Evolutionary conservation across 257 asterid species (phyloP), one percentile per base, ranked within the genome.

Genomic region (Solanum ahanhuiri): DNA sequence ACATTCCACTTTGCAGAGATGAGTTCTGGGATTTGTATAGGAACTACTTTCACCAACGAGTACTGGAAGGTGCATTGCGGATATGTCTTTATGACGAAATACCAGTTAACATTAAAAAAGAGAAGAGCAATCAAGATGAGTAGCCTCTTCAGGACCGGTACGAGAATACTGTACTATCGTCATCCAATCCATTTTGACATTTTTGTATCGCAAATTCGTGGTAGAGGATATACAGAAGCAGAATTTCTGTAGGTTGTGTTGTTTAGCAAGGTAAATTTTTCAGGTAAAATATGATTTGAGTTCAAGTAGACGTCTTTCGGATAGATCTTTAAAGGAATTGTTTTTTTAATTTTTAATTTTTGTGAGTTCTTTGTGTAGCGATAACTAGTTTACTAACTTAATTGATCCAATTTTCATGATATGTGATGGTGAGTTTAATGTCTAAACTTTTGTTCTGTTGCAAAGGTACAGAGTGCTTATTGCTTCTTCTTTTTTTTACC

Each of bases 1-100:
- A 54, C n/a, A 15, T 17, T 18, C 23, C 69, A 22, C 83, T 77
- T 86, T 87, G 77, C 97, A 96, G 99, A 85, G 98, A 96, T 45
- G 99, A 95, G 93, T 94, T 96, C 86, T 96, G 99, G 99, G 97
- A 93, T 84, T 87, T 96, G 90, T 94, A 95, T 70, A 91, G 83
- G 91, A 92, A 89, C 91, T 93, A 88, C 85, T 92, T 96, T 84
- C 97, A 96, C 87, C 91, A 91, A 81, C 93, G 89, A 37, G 85
- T 95, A 85, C 91, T 96, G 41, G 93, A 92, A 85, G 97, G 98
- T 87, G 83, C 89, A 9, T 82, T 95, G 37, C 97, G 94, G 33
- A 90, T 96, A 69, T 92, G 94, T 88, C 95, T 96, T 64, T 89
- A 93, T 30, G 96, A 97, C 75, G 92, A 92, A 72, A 63, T 92